Evolutionary conservation across 805 yeast genomes (phyloP).

Genomic region (Lachancea quebecensis): DNA sequence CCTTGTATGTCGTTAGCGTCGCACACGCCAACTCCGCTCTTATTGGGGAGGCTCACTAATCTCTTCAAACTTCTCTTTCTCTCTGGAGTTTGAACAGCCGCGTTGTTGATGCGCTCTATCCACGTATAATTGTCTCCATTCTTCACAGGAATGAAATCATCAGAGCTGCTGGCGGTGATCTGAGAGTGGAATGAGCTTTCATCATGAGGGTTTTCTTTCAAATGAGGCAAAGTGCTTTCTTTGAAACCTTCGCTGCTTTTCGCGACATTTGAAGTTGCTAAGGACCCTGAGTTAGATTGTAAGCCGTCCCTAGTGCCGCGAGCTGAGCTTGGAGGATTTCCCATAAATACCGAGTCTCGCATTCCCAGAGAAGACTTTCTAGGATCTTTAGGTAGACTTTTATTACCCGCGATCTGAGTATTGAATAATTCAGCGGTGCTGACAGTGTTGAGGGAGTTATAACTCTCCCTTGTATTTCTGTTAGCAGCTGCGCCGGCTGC

Average conservation of each 20-base stretch:
- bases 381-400: constrained; percentile 37
- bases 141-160: constrained; percentile 31
- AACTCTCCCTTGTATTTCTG: constrained; percentile 47
- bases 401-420: constrained; percentile 66
- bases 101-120: constrained; percentile 18
- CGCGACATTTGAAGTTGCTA: neutral
- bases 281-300: neutral
- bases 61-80: constrained; percentile 32
- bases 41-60: constrained; percentile 32
- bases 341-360: constrained; percentile 38
- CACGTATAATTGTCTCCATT: constrained; percentile 27
- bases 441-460: constrained; percentile 72
- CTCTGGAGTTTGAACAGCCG: constrained; percentile 5
- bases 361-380: constrained; percentile 35
- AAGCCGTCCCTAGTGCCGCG: neutral
- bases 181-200: constrained; percentile 3
- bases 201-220: constrained; percentile 2
- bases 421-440: constrained; percentile 78
- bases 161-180: constrained; percentile 17
- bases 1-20: constrained; percentile 30
- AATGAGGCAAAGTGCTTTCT: neutral
- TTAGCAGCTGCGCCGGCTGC: constrained; percentile 33
- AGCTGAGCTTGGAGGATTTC: constrained; percentile 2
- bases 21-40: constrained; percentile 29
- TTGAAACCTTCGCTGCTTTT: neutral